phyloP scores from a whole-genome alignment of 139 green algal species.

The Auxenochlorella pyrenoidosa region DNA sequence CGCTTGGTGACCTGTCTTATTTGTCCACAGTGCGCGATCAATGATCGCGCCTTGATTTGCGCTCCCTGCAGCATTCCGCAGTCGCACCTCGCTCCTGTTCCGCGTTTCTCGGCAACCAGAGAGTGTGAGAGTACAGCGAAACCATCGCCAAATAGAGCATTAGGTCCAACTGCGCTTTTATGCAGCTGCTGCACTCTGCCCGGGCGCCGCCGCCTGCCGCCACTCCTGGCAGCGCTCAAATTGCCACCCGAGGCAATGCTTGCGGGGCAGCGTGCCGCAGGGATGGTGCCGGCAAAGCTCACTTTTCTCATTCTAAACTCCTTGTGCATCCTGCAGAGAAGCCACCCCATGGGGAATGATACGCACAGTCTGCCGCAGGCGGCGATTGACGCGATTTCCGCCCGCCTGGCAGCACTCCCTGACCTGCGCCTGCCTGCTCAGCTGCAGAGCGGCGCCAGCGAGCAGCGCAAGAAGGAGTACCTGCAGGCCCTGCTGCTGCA shows the following conservation, averaged over 20 bases:
- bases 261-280: no score
- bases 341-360: slow-evolving; percentile 17
- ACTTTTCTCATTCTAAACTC: no score
- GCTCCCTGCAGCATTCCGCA: neutral
- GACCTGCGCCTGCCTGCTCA: slow-evolving; percentile 35
- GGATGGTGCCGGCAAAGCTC: no score
- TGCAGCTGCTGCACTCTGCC: no score
- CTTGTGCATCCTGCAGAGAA: neutral
- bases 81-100: neutral
- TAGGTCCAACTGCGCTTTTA: no score
- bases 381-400: slow-evolving; percentile 15
- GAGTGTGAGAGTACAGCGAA: no score
- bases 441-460: neutral
- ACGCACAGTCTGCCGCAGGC: neutral
- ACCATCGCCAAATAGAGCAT: no score
- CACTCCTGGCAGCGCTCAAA: neutral
- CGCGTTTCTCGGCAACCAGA: neutral
- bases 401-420: slow-evolving; percentile 19
- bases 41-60: neutral
- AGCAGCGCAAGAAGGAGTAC: slow-evolving; percentile 32
- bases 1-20: no score
- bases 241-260: no score
- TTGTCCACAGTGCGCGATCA: no score
- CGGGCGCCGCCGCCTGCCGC: neutral
- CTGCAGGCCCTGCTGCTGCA: slow-evolving; percentile 49